These are phyloP conservation scores for Diddensiella caesifluorescens DNA, from an alignment of 805 yeast genomes.

Conservation along the genomic window DNA sequence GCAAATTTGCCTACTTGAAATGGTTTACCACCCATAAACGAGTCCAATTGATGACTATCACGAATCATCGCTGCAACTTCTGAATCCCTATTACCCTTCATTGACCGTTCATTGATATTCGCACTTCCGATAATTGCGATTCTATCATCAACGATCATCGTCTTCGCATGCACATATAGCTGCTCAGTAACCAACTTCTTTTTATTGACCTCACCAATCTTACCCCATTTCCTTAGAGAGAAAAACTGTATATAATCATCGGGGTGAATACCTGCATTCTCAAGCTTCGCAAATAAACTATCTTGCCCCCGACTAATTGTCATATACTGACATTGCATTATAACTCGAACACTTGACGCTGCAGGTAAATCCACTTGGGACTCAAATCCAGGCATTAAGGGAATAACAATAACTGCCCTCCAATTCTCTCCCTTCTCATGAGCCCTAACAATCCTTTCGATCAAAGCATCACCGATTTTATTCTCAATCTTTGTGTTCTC, in stretches of 20 bases:
- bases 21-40: constrained; percentile 72
- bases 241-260: constrained; percentile 87
- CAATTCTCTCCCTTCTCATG: constrained; percentile 69
- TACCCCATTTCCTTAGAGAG: constrained; percentile 93
- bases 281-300: constrained; percentile 78
- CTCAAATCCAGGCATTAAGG: constrained; percentile 91
- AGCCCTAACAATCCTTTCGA: constrained; percentile 91
- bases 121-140: constrained; percentile 96
- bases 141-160: constrained; percentile 87
- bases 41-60: constrained; percentile 62
- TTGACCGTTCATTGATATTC: constrained; percentile 92
- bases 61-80: constrained; percentile 88
- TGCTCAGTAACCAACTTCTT: constrained; percentile 80
- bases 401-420: constrained; percentile 89
- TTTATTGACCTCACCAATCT: constrained; percentile 72
- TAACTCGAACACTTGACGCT: constrained; percentile 91
- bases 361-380: constrained; percentile 89
- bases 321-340: constrained; percentile 94
- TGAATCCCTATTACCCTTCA: constrained; percentile 90
- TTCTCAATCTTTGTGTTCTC: constrained; percentile 73
- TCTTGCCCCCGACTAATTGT: constrained; percentile 86
- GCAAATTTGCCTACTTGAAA: constrained; percentile 84
- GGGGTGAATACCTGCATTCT: constrained; percentile 75
- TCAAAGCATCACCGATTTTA: constrained; percentile 92
- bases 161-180: constrained; percentile 88